These are phyloP conservation scores for Coemansia pectinata DNA, from an alignment of 192 early-diverging fungal genomes.

Conservation along the genomic window DNA sequence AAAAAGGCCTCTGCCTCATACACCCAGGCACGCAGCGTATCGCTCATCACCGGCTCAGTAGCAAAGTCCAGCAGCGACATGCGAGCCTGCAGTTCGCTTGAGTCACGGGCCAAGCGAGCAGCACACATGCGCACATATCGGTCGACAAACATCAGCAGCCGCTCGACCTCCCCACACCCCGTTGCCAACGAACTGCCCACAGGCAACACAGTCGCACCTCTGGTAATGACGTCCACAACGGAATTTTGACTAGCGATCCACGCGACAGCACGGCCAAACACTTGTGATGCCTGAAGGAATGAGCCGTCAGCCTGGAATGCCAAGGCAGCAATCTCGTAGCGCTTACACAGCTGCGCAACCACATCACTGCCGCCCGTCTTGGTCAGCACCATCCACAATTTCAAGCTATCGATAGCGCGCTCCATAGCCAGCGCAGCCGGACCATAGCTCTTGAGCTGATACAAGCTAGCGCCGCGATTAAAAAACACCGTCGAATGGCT, in stretches of 20 bases:
- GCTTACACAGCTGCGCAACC: constrained; percentile 48
- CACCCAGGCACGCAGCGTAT: constrained; percentile 26
- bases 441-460: constrained; percentile 34
- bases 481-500: constrained; percentile 49
- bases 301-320: constrained; percentile 29
- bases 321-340: constrained; percentile 41
- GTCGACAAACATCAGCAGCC: constrained; percentile 32
- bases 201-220: constrained; percentile 5
- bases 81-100: background rate
- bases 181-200: constrained; percentile 20
- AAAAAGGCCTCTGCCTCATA: constrained; percentile 36
- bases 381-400: constrained; percentile 14
- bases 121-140: constrained; percentile 49
- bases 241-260: constrained; percentile 6
- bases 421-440: constrained; percentile 30
- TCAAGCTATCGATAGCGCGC: constrained; percentile 31
- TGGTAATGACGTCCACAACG: background rate
- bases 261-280: constrained; percentile 23
- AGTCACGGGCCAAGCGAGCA: constrained; percentile 20
- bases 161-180: background rate
- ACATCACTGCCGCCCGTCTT: constrained; percentile 3
- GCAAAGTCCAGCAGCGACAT: constrained; percentile 6
- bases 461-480: constrained; percentile 39
- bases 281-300: constrained; percentile 11
- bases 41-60: background rate